A percentile compares a stretch with the other conserved stretches of the same genome.
Conservation (phyloP, 805 yeast genomes). For the Blastobotrys americana region DNA sequence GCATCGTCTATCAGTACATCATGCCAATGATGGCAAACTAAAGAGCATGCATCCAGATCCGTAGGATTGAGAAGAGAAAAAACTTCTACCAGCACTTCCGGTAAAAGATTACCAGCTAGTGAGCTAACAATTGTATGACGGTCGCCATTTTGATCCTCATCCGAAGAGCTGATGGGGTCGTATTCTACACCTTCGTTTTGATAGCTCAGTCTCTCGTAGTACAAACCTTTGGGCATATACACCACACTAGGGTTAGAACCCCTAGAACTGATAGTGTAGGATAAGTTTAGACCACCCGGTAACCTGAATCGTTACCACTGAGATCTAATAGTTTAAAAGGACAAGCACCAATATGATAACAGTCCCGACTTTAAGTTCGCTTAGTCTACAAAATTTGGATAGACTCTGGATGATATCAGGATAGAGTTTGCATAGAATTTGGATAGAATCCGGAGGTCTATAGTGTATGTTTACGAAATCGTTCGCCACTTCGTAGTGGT, state of each 20-base stretch:
- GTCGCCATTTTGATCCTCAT: background rate
- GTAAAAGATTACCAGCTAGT: background rate
- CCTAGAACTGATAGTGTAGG: too few species aligned
- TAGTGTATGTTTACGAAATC: too few species aligned
- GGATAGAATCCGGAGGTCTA: too few species aligned
- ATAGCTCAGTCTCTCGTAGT: background rate
- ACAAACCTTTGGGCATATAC: background rate
- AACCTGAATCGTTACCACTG: too few species aligned
- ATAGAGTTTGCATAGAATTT: too few species aligned
- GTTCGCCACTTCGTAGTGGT: too few species aligned
- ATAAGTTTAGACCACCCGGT: too few species aligned
- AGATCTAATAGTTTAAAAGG: too few species aligned
- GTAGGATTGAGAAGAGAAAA: slow-evolving; percentile 21
- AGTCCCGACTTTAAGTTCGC: too few species aligned
- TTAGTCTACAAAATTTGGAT: too few species aligned
- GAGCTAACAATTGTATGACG: background rate
- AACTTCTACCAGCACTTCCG: slow-evolving; percentile 21
- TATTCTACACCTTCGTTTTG: background rate
- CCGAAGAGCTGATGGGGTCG: background rate
- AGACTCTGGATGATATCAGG: too few species aligned
- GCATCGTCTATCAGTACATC: slow-evolving; percentile 23
- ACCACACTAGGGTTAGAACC: background rate
- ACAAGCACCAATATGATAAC: too few species aligned
- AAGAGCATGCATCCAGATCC: slow-evolving; percentile 20
- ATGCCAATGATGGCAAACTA: slow-evolving; percentile 28